Base-by-base conservation (phyloP, 2,329 filamentous ascomycete species). In the Elsinoe arachidis region DNA sequence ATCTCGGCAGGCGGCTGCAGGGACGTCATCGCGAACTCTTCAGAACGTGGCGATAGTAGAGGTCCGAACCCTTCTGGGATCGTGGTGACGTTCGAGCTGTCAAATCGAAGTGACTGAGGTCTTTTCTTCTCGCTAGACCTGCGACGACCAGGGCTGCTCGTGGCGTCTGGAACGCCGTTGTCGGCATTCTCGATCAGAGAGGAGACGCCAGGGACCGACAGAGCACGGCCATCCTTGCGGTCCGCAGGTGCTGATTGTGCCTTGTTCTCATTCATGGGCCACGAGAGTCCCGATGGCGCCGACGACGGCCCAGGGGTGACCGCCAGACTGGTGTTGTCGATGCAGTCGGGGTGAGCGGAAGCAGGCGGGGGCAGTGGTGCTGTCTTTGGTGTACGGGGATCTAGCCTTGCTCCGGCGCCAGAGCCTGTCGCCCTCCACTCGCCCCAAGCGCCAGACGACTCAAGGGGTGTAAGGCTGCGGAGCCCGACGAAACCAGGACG, bases 211-310 rank as follows among this genome's bases (percentile, higher is more conserved):
- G 54, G 54, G 41, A 56, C 54, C 7, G 54, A 56, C 14, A 56
- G 54, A 14, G 54, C 43, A 15, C 54, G 39, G 9, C 54, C 54
- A 49, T 56, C 54, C 14, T 56, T 46, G 21, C 54, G 23, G 17
- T 56, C 54, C 19, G 14, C 30, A 12, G 39, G 5, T 11, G 3
- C 21, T 5, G 56, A 10, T 2, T 21, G 34, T n/a, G 34, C 37
- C 30, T 51, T 46, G 34, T 47, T 44, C 46, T 77, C 74, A 52
- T 78, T 76, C 52, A 74, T 75, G 7, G 75, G 73, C 81, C 83
- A 86, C 1, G 80, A 79, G 57, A 82, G 80, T 55, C 74, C 82
- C 7, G 82, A 81, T 0, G 85, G 85, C 1, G 85, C 84, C 1
- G 84, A 87, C 0, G 83, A 85, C 10, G 85, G 84, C 0, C 84